Base-by-base conservation (phyloP, 1,139 yeast genomes). In the Sugiyamaella novakii region DNA sequence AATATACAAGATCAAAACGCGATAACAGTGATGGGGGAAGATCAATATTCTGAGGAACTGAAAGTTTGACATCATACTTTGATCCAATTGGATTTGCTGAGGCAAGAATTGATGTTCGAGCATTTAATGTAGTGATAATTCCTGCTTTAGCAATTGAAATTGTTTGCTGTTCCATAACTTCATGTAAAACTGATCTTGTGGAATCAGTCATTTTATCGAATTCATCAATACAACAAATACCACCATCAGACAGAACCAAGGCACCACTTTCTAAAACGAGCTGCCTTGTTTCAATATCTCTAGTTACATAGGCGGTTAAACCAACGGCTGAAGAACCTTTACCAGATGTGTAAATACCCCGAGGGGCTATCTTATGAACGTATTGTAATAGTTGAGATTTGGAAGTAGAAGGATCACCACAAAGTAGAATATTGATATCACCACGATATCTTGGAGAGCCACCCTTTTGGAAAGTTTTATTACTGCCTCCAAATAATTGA, bases 281-380 rank as follows among this genome's bases (percentile, higher is more conserved):
- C 65, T 92, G 98, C 61, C 81, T 87, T 1, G 98, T 88, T 61
- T 92, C 98, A 38, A 87, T 78, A 67, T 92, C 99, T 63, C 97
- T 78, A 6, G 98, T 91, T 49, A 92, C 84, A 66, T 92, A 92
- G 0, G 99, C 98, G 0, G 99, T 92, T 64, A 92, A 76, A 74
- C 99, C 99, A 49, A 92, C 99, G 0, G 99, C 99, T 19, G 98
- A 92, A 0, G 98, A 89, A 48, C 98, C 98, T 64, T 92, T 92
- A 69, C 99, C 99, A 1, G 97, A 89, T 1, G 99, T 92, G 67
- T 91, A 92, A 35, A 94, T 88, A 59, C 98, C 98, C 65, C 98
- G 77, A 34, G 99, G 99, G 0, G 98, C 95, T 58, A 92, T 92
- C 65, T 91, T 88, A 70, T 92, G 98, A 44, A 92, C 98, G 59